phyloP scores from a whole-genome alignment of 768 basidiomycete species.

The Gloeostereum incarnatum region DNA sequence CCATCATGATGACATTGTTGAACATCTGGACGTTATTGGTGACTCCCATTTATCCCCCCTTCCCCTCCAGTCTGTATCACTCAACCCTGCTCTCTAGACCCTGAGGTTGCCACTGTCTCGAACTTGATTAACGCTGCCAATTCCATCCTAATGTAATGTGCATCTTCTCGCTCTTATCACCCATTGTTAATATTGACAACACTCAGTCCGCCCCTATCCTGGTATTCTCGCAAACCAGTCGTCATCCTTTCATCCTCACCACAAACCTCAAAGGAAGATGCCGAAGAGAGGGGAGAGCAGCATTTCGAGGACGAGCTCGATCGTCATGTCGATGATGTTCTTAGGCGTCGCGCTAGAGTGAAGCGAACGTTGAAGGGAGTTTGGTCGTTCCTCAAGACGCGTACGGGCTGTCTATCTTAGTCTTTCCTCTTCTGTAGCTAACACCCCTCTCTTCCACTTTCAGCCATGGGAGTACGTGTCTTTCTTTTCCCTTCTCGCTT shows the following conservation, averaged over 20 bases:
- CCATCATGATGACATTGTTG: constrained; percentile 75
- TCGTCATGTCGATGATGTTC: constrained; percentile 69
- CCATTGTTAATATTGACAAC: constrained; percentile 2
- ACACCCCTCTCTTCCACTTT: constrained; percentile 2
- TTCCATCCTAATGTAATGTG: constrained; percentile 62
- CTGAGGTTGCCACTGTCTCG: constrained; percentile 65
- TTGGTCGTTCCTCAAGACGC: constrained; percentile 81
- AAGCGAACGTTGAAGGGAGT: constrained; percentile 57
- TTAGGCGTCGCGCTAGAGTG: constrained; percentile 38
- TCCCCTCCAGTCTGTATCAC: background rate
- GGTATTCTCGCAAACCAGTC: constrained; percentile 64
- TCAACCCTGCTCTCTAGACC: constrained; percentile 32
- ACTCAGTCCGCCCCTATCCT: constrained; percentile 55
- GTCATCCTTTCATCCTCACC: constrained; percentile 39
- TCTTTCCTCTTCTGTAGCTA: background rate
- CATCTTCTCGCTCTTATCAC: background rate
- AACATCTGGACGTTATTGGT: constrained; percentile 79
- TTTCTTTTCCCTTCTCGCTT: background rate
- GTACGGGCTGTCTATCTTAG: constrained; percentile 27
- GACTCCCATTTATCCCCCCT: constrained; percentile 8
- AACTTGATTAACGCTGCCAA: constrained; percentile 76
- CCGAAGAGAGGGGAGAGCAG: constrained; percentile 15
- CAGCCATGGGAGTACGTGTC: constrained; percentile 58
- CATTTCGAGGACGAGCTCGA: constrained; percentile 47
- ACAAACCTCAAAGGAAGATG: constrained; percentile 15